These are phyloP conservation scores for Salix purpurea DNA, from an alignment of 345 rosid genomes.

Conservation along the genomic window DNA sequence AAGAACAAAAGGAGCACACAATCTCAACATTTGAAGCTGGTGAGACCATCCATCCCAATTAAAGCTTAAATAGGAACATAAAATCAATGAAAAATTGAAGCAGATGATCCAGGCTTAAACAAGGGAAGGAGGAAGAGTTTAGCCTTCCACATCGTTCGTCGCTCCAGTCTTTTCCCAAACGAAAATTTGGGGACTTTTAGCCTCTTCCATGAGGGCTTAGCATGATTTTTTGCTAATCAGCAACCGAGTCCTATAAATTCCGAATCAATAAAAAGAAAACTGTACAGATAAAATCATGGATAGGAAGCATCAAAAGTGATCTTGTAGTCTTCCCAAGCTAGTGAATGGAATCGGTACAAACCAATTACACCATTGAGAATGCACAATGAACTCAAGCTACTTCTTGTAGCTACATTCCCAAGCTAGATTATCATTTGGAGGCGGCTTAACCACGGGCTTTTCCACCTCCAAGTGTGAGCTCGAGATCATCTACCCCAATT, in stretches of 20 bases:
- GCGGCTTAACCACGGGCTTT: conserved; percentile 50
- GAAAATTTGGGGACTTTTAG: conserved; percentile 11
- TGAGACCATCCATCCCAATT: neutral
- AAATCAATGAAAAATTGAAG: conserved; percentile 9
- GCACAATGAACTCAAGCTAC: conserved; percentile 4
- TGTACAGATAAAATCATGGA: conserved; percentile 24
- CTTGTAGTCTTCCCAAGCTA: neutral
- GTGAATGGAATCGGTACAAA: neutral
- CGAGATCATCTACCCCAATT: conserved; percentile 91
- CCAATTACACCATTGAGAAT: conserved; percentile 6
- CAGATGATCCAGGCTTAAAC: conserved; percentile 11
- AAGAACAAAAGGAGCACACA: neutral
- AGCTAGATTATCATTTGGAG: neutral
- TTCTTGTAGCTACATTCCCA: neutral
- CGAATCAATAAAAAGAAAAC: conserved; percentile 6
- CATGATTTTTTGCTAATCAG: conserved; percentile 1
- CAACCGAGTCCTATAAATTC: conserved; percentile 6
- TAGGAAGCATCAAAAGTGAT: neutral
- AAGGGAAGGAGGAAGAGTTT: neutral
- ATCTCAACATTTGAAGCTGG: conserved; percentile 5
- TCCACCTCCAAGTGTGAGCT: conserved; percentile 82
- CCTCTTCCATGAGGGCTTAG: conserved; percentile 6
- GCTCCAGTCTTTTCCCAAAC: conserved; percentile 6
- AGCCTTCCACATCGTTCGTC: conserved; percentile 6
- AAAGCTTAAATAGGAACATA: neutral